These are phyloP conservation scores for Podaxis pistillaris DNA, from an alignment of 768 basidiomycete species.

Conservation along the genomic window DNA sequence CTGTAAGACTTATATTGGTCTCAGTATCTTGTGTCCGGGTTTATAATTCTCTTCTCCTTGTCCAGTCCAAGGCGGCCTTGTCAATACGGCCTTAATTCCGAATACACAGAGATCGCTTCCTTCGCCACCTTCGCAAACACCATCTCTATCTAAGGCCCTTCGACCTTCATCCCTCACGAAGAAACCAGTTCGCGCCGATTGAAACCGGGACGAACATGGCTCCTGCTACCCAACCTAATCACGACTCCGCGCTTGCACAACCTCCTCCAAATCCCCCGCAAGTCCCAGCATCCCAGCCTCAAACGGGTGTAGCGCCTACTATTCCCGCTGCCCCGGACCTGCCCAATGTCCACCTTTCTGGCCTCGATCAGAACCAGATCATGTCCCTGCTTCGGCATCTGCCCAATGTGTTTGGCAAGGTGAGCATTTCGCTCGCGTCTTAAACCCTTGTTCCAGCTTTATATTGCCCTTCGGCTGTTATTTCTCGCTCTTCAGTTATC, in stretches of 20 bases:
- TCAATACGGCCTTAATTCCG: not conserved
- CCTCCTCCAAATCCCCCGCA: conserved; percentile 26
- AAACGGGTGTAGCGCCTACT: conserved; percentile 22
- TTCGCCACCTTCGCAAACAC: not conserved
- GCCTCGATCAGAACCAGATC: conserved; percentile 56
- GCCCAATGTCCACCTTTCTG: conserved; percentile 24
- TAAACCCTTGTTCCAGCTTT: conserved; percentile 12
- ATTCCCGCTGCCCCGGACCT: conserved; percentile 27
- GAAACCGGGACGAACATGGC: conserved; percentile 27
- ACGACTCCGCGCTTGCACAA: conserved; percentile 39
- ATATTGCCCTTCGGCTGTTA: conserved; percentile 13
- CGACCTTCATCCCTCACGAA: not conserved
- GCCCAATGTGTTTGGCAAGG: conserved; percentile 56
- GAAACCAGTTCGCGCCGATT: not conserved
- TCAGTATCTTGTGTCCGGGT: not conserved
- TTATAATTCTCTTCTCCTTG: not conserved
- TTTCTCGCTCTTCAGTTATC: conserved; percentile 20
- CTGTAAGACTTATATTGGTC: not conserved
- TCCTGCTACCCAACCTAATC: conserved; percentile 33
- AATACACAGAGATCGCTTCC: not conserved
- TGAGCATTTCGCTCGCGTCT: conserved; percentile 28
- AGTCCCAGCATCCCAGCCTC: conserved; percentile 28
- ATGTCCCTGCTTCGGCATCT: conserved; percentile 56
- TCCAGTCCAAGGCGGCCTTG: not conserved
- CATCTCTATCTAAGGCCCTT: not conserved